phyloP scores from a whole-genome alignment of 108 stramenopile genomes.

The Nitzschia inconspicua region DNA sequence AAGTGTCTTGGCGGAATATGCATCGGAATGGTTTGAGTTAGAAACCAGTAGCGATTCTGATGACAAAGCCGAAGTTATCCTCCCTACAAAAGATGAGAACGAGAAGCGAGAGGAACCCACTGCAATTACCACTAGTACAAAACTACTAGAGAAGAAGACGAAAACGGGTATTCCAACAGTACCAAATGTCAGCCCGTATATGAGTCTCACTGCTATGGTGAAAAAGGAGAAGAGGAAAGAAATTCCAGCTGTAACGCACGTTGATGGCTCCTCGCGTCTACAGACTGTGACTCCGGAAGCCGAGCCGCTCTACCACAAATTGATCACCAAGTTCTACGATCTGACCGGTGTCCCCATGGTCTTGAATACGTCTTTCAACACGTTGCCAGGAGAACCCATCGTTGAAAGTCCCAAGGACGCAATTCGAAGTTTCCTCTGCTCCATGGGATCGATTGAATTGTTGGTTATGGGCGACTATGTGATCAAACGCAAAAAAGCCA shows the following conservation, averaged over 20 bases:
- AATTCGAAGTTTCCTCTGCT: conserved; percentile 78
- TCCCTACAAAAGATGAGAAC: too few relatives aligned
- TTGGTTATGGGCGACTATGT: conserved; percentile 85
- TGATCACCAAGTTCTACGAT: conserved; percentile 80
- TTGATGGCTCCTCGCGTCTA: conserved; percentile 91
- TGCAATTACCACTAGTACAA: too few relatives aligned
- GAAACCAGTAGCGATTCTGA: conserved; percentile 31
- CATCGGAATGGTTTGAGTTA: conserved; percentile 76
- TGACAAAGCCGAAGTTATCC: too few relatives aligned
- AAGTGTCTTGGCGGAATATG: conserved; percentile 87
- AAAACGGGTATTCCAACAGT: too few relatives aligned
- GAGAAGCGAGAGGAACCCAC: too few relatives aligned
- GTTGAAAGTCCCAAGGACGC: conserved; percentile 89
- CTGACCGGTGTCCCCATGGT: conserved; percentile 94
- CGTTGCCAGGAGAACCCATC: conserved; percentile 87
- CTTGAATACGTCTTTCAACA: conserved; percentile 95
- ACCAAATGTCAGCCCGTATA: conserved; percentile 84
- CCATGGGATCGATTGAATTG: conserved; percentile 83
- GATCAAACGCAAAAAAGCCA: conserved; percentile 63
- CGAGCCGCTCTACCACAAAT: conserved; percentile 77
- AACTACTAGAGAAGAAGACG: too few relatives aligned
- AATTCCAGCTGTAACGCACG: conserved; percentile 93
- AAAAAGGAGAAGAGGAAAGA: conserved; percentile 43
- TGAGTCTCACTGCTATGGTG: conserved; percentile 86
- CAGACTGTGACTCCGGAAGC: conserved; percentile 87